Evolutionary conservation across 2,329 filamentous ascomycete species (phyloP).

Genomic region (Colletotrichum coccodes): DNA sequence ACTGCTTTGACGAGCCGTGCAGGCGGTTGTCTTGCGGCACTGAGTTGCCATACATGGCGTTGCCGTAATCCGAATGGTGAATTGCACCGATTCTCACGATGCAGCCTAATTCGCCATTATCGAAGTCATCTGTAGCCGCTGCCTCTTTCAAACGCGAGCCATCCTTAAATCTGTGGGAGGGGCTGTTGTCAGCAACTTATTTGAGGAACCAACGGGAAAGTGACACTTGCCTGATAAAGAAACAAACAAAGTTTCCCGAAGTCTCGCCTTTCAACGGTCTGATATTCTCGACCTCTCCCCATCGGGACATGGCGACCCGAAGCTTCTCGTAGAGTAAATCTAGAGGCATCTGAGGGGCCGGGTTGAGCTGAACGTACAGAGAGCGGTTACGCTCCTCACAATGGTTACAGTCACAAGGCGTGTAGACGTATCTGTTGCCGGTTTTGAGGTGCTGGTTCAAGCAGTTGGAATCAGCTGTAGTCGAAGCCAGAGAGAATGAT

Average conservation of each 20-base stretch:
- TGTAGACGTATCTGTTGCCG: conserved; percentile 34
- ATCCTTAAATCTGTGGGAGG: not conserved
- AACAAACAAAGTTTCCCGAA: not conserved
- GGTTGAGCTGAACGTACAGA: not conserved
- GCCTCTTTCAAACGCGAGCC: not conserved
- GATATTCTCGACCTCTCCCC: conserved; percentile 5
- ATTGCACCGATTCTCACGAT: not conserved
- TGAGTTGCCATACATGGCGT: not conserved
- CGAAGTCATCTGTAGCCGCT: not conserved
- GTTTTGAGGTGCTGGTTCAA: not conserved
- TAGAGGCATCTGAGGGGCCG: not conserved
- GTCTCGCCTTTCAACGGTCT: not conserved
- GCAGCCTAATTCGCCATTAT: not conserved
- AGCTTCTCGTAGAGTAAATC: not conserved
- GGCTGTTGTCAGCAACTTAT: not conserved
- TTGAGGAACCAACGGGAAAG: not conserved
- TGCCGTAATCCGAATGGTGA: conserved; percentile 6
- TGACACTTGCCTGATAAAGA: conserved; percentile 1
- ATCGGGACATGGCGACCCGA: not conserved
- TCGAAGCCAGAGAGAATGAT: not conserved
- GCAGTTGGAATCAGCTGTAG: not conserved
- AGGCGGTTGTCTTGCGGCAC: not conserved
- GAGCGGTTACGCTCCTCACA: conserved; percentile 42
- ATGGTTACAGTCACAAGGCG: conserved; percentile 40
- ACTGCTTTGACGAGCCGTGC: not conserved